Base-by-base conservation (phyloP, 108 stramenopile genomes). In the Cyclostephanos invisitatus region DNA sequence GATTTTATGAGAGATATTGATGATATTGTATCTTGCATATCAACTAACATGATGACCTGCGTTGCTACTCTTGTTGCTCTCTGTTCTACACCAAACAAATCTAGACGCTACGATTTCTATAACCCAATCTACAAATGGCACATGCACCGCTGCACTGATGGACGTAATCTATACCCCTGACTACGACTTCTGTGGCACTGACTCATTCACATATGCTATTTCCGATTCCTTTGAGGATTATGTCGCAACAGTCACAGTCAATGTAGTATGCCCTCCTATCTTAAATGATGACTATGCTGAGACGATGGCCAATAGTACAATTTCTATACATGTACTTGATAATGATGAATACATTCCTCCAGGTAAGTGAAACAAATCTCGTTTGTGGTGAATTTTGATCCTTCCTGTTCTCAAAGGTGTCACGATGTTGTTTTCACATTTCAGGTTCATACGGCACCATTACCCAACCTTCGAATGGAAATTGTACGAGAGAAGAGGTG, bases 221-320 rank as follows among this genome's bases (percentile, higher is more conserved):
- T 53, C 71, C 14, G 71, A 72, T 64, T 22, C 25, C 3, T 53
- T 62, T 0, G 36, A 51, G 0, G 27, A 54, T 55, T 38, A 53
- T 40, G 62, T 62, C 28, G 71, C 62, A 28, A 47, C 71, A 21
- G 71, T 62, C 53, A 48, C 62, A 12, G 71, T 72, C 28, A 63
- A 61, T 18, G 62, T 72, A 44, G 53, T 9, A 24, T 24, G 25
- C 53, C 53, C 22, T 27, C 53, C 53, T 10, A 54, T 25, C 53
- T 20, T 54, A 9, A 54, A 54, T 27, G 53, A 54, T 54, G 53
- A 54, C 22, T 27, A 24, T 27, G 53, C 53, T 25, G 53, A 54
- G 53, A 54, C 53, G 3, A 12, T 54, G 22, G 53, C 22, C 53
- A 54, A 54, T 54, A 54, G 20, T 54, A 27, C 22, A 9, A 27